Conservation (phyloP, 192 early-diverging fungal species). For the Coemansia asiatica region DNA sequence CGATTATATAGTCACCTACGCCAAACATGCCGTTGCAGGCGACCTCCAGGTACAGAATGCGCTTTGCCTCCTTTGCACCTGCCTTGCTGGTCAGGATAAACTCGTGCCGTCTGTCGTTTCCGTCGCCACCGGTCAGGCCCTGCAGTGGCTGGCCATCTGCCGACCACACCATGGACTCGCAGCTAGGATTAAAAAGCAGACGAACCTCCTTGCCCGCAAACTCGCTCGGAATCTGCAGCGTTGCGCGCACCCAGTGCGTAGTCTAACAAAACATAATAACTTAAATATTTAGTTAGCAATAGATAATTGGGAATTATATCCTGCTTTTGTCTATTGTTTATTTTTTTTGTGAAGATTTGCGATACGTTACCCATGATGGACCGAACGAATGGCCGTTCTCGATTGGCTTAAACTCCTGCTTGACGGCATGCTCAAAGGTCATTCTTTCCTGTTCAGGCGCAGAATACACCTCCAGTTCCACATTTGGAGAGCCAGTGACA, state of each 20-base stretch:
- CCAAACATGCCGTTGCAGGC: constrained; percentile 96
- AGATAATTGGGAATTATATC: too few species aligned
- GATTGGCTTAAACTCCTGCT: constrained; percentile 65
- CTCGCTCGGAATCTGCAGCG: constrained; percentile 67
- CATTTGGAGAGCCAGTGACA: constrained; percentile 42
- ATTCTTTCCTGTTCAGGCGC: constrained; percentile 56
- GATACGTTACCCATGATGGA: constrained; percentile 66
- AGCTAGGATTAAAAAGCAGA: constrained; percentile 82
- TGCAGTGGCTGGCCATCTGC: constrained; percentile 75
- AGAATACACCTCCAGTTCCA: constrained; percentile 57
- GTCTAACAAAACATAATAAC: too few species aligned
- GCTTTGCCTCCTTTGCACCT: constrained; percentile 31
- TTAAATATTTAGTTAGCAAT: too few species aligned
- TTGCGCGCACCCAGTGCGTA: constrained; percentile 75
- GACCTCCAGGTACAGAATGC: constrained; percentile 84
- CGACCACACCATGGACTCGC: constrained; percentile 92
- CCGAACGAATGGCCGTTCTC: constrained; percentile 76
- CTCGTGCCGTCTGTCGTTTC: constrained; percentile 49
- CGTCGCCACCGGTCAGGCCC: constrained; percentile 81
- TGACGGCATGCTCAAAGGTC: constrained; percentile 55
- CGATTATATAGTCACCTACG: constrained; percentile 41
- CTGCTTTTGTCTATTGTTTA: too few species aligned
- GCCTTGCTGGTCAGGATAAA: constrained; percentile 56
- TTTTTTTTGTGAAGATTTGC: neutral
- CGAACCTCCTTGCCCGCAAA: constrained; percentile 73